Percentiles rank a stretch among this genome's conserved stretches.
Evolutionary conservation across 805 yeast genomes (phyloP).

Genomic region (Candida sanyiensis): DNA sequence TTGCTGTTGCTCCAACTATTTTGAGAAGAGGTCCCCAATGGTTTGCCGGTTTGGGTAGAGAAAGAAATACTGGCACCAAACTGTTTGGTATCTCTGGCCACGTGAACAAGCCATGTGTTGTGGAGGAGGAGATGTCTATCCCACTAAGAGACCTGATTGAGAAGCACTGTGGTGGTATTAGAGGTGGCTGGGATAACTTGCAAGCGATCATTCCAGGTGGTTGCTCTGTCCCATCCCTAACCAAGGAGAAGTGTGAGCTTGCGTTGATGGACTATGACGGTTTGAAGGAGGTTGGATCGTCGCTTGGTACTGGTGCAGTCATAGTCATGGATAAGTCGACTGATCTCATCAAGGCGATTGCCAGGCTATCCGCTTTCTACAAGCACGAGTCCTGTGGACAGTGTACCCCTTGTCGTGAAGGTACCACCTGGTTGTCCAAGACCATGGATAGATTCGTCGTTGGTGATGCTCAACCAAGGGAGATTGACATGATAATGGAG

Average conservation of each 20-base stretch:
- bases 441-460: conserved; percentile 77
- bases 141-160: conserved; percentile 78
- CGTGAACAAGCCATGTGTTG: conserved; percentile 88
- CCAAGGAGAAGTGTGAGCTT: conserved; percentile 58
- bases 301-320: conserved; percentile 90
- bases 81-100: conserved; percentile 85
- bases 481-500: conserved; percentile 80
- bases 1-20: conserved; percentile 85
- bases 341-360: conserved; percentile 80
- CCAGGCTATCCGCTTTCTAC: conserved; percentile 77
- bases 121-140: conserved; percentile 91
- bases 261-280: conserved; percentile 87
- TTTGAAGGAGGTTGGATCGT: conserved; percentile 76
- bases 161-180: conserved; percentile 85
- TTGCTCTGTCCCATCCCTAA: conserved; percentile 78
- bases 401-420: conserved; percentile 93
- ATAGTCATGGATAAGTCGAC: conserved; percentile 87
- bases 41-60: conserved; percentile 82
- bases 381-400: conserved; percentile 93
- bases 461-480: conserved; percentile 77
- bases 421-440: conserved; percentile 78
- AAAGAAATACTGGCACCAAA: conserved; percentile 79
- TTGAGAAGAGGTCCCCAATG: conserved; percentile 85
- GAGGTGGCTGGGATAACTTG: conserved; percentile 90
- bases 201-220: conserved; percentile 90